Percentiles rank a stretch among this genome's conserved stretches.
phyloP scores from a whole-genome alignment of 2,329 filamentous ascomycete species.

The Diaporthe australafricana region DNA sequence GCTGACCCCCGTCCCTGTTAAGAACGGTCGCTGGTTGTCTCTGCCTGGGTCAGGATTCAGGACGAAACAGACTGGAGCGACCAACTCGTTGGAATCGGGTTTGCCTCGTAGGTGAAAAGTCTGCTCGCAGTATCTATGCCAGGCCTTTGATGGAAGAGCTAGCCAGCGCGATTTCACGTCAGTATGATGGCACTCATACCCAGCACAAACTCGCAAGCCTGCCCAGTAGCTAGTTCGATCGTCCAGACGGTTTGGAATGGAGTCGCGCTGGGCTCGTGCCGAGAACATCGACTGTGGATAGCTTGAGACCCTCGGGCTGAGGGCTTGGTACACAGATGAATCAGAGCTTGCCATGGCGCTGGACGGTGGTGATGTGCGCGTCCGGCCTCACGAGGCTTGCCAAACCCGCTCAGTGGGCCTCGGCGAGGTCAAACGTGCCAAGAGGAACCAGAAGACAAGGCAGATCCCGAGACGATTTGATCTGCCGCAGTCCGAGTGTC shows the following conservation, averaged over 20 bases:
- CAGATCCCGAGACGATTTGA: conserved; percentile 21
- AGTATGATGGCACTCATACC: background rate
- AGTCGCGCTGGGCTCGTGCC: conserved; percentile 7
- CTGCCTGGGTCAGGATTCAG: conserved; percentile 17
- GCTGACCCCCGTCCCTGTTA: background rate
- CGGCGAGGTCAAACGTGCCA: conserved; percentile 35
- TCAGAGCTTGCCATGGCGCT: conserved; percentile 22
- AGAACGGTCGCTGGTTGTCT: background rate
- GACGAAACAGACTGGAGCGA: background rate
- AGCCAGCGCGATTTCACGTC: conserved; percentile 9
- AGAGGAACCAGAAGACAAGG: conserved; percentile 25
- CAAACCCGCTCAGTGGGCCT: conserved; percentile 10
- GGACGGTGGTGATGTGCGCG: conserved; percentile 19
- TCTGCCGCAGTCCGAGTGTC: conserved; percentile 18
- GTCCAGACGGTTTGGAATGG: background rate
- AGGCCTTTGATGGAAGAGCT: background rate
- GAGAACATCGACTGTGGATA: background rate
- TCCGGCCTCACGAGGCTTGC: conserved; percentile 16
- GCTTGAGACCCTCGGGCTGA: background rate
- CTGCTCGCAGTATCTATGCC: conserved; percentile 3
- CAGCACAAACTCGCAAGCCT: background rate
- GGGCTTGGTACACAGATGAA: conserved; percentile 3
- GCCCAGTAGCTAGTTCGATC: background rate
- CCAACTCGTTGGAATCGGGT: background rate
- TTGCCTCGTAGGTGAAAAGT: background rate